phyloP scores from a whole-genome alignment of 805 yeast species.

The Spathaspora hagerdaliae region DNA sequence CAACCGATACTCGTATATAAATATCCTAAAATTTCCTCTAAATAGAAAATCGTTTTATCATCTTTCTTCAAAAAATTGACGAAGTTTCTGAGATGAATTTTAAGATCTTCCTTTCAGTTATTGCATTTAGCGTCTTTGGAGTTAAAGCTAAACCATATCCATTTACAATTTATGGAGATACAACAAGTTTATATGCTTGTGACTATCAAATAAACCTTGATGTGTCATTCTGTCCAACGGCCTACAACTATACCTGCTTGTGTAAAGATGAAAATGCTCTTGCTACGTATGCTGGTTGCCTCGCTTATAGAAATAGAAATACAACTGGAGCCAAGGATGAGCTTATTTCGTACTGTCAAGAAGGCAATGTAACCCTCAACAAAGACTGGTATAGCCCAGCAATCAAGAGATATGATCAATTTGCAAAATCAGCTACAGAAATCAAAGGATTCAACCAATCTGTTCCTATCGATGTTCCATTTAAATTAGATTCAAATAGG shows the following conservation, averaged over 20 bases:
- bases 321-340: slow-evolving; percentile 5
- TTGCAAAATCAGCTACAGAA: slow-evolving; percentile 16
- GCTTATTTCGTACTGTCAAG: slow-evolving; percentile 16
- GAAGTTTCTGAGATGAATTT: too few relatives aligned
- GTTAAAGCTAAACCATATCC: neutral
- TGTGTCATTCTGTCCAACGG: slow-evolving; percentile 2
- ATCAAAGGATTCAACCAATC: slow-evolving; percentile 20
- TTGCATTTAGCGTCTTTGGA: too few relatives aligned
- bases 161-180: neutral
- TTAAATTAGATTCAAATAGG: slow-evolving; percentile 15
- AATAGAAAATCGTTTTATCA: too few relatives aligned
- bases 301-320: slow-evolving; percentile 7
- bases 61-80: too few relatives aligned
- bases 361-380: slow-evolving; percentile 9
- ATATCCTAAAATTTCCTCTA: too few relatives aligned
- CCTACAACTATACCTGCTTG: slow-evolving; percentile 12
- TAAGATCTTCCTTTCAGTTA: too few relatives aligned
- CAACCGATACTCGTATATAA: too few relatives aligned
- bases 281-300: slow-evolving; percentile 30
- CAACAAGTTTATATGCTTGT: slow-evolving; percentile 1
- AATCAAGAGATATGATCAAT: slow-evolving; percentile 8
- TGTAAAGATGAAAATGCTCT: slow-evolving; percentile 23
- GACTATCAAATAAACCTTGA: neutral
- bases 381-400: slow-evolving; percentile 13
- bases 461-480: slow-evolving; percentile 19